These are phyloP conservation scores for Terfezia claveryi DNA, from an alignment of 495 filamentous ascomycete genomes.

Conservation along the genomic window DNA sequence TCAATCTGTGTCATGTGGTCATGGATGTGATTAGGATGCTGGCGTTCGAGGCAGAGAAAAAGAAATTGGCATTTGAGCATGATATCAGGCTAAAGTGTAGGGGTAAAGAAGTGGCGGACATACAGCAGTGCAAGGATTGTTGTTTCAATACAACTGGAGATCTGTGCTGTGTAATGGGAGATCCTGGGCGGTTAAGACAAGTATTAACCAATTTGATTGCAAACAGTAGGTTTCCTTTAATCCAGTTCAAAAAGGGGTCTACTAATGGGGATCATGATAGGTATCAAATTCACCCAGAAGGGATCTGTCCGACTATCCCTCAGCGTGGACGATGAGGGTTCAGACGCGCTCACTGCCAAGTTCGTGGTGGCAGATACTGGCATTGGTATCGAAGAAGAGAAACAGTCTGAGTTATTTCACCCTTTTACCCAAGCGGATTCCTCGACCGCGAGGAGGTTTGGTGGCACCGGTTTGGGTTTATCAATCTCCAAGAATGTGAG, in stretches of 20 bases:
- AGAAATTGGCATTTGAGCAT: constrained; percentile 25
- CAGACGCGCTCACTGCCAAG: constrained; percentile 28
- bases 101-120: constrained; percentile 4
- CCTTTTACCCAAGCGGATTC: constrained; percentile 74
- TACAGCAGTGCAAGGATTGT: background rate
- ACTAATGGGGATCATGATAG: background rate
- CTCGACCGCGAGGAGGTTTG: constrained; percentile 51
- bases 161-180: constrained; percentile 34
- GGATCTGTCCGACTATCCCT: constrained; percentile 41
- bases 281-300: constrained; percentile 57
- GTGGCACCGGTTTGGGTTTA: constrained; percentile 60
- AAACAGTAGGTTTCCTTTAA: constrained; percentile 24
- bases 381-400: constrained; percentile 62
- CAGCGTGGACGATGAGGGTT: constrained; percentile 26
- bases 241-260: background rate
- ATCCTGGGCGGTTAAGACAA: constrained; percentile 58
- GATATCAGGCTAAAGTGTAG: constrained; percentile 6
- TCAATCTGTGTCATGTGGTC: constrained; percentile 51
- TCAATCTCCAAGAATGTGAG: constrained; percentile 50
- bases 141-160: no score
- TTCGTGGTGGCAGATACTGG: constrained; percentile 61
- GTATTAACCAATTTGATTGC: constrained; percentile 70
- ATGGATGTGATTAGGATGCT: constrained; percentile 47
- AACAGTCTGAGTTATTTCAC: constrained; percentile 51
- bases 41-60: constrained; percentile 26